A percentile compares a stretch with the other conserved stretches of the same genome.
phyloP scores from a whole-genome alignment of 768 basidiomycete genomes.

The Sarcomyxa edulis region DNA sequence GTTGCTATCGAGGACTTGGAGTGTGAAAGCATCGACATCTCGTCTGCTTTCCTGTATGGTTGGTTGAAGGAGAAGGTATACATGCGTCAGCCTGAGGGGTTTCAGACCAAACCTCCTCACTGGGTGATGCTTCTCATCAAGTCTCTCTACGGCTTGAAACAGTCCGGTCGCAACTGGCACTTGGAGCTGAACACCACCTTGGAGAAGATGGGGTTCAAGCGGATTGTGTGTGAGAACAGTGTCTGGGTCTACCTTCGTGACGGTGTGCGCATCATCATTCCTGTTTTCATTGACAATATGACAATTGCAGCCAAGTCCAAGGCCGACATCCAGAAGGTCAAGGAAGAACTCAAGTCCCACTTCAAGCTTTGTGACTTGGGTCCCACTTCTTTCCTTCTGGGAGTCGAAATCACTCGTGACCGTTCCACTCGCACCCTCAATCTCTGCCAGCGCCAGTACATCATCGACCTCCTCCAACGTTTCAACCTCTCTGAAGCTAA shows the following conservation, averaged over 20 bases:
- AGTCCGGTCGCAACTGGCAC: slow-evolving; percentile 32
- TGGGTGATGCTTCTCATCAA: slow-evolving; percentile 20
- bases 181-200: slow-evolving; percentile 20
- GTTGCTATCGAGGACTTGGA: slow-evolving; percentile 22
- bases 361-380: slow-evolving; percentile 26
- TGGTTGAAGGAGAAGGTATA: slow-evolving; percentile 24
- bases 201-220: slow-evolving; percentile 15
- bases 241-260: slow-evolving; percentile 20
- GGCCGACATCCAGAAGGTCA: slow-evolving; percentile 12
- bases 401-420: slow-evolving; percentile 23
- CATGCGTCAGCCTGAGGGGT: slow-evolving; percentile 26
- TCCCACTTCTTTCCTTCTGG: slow-evolving; percentile 18
- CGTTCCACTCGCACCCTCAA: slow-evolving; percentile 10
- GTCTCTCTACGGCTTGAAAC: slow-evolving; percentile 38
- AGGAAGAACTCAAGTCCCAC: slow-evolving; percentile 14
- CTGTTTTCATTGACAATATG: slow-evolving; percentile 25
- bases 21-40: slow-evolving; percentile 26
- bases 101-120: slow-evolving; percentile 8
- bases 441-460: slow-evolving; percentile 21
- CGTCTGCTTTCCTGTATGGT: slow-evolving; percentile 26
- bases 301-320: slow-evolving; percentile 18
- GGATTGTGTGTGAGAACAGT: slow-evolving; percentile 18
- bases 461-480: slow-evolving; percentile 17
- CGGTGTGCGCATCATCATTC: slow-evolving; percentile 19
- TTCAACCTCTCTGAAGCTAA: slow-evolving; percentile 22